Conservation (phyloP, 192 early-diverging fungal species). For the Podila verticillata region DNA sequence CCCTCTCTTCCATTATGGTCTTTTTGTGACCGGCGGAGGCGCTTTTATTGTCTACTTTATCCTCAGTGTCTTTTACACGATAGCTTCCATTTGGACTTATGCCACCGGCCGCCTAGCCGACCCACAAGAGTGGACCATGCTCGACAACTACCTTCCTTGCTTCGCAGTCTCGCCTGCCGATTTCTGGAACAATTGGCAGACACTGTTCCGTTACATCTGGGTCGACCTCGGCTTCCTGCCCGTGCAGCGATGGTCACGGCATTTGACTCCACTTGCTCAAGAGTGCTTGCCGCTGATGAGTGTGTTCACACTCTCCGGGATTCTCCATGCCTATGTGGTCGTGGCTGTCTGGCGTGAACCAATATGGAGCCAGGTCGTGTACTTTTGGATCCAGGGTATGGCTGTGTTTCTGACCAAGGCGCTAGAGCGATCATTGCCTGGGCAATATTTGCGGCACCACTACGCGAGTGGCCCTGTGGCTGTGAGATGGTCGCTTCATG, state of each 20-base stretch:
- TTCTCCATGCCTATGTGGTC: constrained; percentile 31
- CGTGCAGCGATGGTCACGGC: constrained; percentile 7
- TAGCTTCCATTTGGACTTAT: constrained; percentile 8
- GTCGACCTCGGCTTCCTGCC: constrained; percentile 41
- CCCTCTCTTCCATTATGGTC: neutral
- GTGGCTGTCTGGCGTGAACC: constrained; percentile 25
- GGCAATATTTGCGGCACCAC: neutral
- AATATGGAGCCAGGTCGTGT: constrained; percentile 29
- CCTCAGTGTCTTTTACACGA: constrained; percentile 1
- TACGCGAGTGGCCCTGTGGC: constrained; percentile 1
- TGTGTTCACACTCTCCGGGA: constrained; percentile 28
- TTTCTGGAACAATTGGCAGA: constrained; percentile 42
- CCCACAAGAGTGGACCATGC: constrained; percentile 25
- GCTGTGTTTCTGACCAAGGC: constrained; percentile 25
- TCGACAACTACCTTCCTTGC: constrained; percentile 14
- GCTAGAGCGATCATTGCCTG: constrained; percentile 3
- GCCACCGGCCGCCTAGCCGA: neutral
- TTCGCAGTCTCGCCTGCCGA: constrained; percentile 31
- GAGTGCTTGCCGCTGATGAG: constrained; percentile 16
- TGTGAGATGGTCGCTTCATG: neutral
- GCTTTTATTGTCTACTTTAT: constrained; percentile 13
- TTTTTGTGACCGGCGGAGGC: constrained; percentile 10
- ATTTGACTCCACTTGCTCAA: neutral
- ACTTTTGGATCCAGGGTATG: constrained; percentile 31
- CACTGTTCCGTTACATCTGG: constrained; percentile 40